phyloP scores from a whole-genome alignment of 2,329 filamentous ascomycete genomes.

The Leptographium lundbergii region DNA sequence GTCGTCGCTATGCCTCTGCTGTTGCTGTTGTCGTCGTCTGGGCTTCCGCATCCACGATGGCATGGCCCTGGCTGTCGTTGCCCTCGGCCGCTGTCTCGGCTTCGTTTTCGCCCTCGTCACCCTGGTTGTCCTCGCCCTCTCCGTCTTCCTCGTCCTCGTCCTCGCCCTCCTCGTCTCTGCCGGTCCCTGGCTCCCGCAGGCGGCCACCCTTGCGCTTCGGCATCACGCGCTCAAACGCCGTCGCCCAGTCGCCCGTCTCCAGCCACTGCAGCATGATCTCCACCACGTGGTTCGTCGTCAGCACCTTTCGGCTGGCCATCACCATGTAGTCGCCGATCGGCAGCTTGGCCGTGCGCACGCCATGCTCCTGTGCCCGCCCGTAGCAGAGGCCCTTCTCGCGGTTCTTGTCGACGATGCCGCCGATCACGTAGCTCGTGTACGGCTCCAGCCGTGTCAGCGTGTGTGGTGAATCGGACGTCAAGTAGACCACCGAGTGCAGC shows the following conservation, averaged over 20 bases:
- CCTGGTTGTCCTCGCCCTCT: neutral
- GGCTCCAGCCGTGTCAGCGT: constrained; percentile 74
- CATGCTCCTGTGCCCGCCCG: constrained; percentile 59
- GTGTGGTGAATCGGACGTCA: constrained; percentile 82
- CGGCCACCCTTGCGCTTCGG: constrained; percentile 79
- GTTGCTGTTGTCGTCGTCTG: neutral
- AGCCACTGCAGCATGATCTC: constrained; percentile 96
- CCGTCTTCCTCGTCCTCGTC: constrained; percentile 10
- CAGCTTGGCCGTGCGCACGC: constrained; percentile 77
- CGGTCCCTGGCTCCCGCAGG: constrained; percentile 31
- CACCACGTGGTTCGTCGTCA: constrained; percentile 90
- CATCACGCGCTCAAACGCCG: constrained; percentile 78
- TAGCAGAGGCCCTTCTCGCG: constrained; percentile 92
- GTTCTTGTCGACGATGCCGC: constrained; percentile 91
- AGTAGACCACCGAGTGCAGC: constrained; percentile 55
- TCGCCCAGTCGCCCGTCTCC: constrained; percentile 79
- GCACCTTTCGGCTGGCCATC: constrained; percentile 73
- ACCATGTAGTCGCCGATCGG: constrained; percentile 93
- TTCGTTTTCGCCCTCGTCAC: neutral
- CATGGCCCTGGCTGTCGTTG: neutral
- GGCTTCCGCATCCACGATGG: neutral
- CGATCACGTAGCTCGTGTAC: constrained; percentile 84
- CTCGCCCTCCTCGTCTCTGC: constrained; percentile 12
- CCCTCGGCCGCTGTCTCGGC: neutral
- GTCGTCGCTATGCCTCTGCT: neutral